Percentiles rank a stretch among this genome's conserved stretches.
phyloP scores from a whole-genome alignment of 345 rosid genomes.

The Arabidopsis arenosa region DNA sequence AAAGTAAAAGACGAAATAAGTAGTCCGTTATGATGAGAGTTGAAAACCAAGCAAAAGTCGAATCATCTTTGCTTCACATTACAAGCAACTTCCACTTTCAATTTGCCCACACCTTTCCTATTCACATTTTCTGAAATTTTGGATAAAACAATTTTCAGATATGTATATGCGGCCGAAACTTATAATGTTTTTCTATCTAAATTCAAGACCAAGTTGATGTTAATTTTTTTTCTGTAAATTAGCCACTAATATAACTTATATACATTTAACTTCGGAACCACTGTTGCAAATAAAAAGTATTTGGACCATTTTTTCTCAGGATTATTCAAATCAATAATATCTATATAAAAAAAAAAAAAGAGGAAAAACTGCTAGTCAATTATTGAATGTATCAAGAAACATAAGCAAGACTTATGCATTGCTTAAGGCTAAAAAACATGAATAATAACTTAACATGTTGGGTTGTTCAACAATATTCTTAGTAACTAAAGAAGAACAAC shows the following conservation, averaged over 20 bases:
- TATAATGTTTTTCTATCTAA: not conserved
- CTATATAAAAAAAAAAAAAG: not conserved
- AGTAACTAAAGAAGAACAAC: not conserved
- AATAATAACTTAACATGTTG: not conserved
- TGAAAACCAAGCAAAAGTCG: slow-evolving; percentile 51
- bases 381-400: not conserved
- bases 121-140: slow-evolving; percentile 20
- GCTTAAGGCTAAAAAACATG: not conserved
- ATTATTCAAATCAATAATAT: not conserved
- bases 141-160: slow-evolving; percentile 6
- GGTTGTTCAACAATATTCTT: not conserved
- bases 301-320: not conserved
- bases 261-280: not conserved
- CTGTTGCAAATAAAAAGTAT: too few relatives aligned
- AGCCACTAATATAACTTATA: not conserved
- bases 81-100: slow-evolving; percentile 46
- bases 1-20: slow-evolving; percentile 46
- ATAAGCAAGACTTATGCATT: not conserved
- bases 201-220: slow-evolving; percentile 8
- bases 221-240: not conserved
- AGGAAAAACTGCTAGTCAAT: slow-evolving; percentile 17
- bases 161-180: slow-evolving; percentile 2
- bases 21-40: slow-evolving; percentile 47
- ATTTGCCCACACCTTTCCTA: slow-evolving; percentile 7
- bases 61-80: slow-evolving; percentile 45